Base-by-base conservation (phyloP, 1,284 basidiomycete species). In the Testicularia cyperi region DNA sequence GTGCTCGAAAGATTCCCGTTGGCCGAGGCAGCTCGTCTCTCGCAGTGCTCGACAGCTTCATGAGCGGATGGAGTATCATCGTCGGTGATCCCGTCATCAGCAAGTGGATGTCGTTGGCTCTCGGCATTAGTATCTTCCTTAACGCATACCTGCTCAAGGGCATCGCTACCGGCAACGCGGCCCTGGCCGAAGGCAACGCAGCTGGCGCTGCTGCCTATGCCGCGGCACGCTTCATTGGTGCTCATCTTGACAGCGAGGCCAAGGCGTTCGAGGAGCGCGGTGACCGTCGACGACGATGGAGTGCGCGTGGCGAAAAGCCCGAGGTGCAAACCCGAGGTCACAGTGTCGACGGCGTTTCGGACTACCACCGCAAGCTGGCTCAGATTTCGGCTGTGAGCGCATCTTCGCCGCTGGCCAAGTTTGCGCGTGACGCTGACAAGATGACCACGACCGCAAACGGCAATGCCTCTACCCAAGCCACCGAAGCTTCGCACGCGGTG, bases 31-130 rank as follows among this genome's bases (percentile, higher is more conserved):
- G 44, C 45, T 61, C 56, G 30, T 63, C 45, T 34, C 43, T 55
- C 19, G 64, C 55, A 42, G 78, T 80, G 28, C 80, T 95, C 55
- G 91, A 95, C 62, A 82, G 84, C 55, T 91, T 95, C 80, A 90
- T 96, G 87, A 85, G 84, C 28, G 83, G 85, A n/a, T 97, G 92
- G 94, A 90, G 90, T 7, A 81, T 82, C n/a, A 84, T 97, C 57
- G 91, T 96, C 41, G 91, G 91, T 23, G 94, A 98, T 74, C 94
- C 94, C 0, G 85, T 97, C 43, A 80, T 98, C 65, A 87, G 85
- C 72, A 98, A 98, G 80, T 95, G 90, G 89, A 94, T 98, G 88
- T 96, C 43, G 81, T 43, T 92, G 41, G 82, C 88, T 14, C 84
- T 99, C 24, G 87, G 85, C 3, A 83, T 94, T 63, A 90, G 87